Evolutionary conservation across 768 basidiomycete species (phyloP), one percentile per base, ranked within the genome.

Genomic region (Tricholoma hemisulphureum): DNA sequence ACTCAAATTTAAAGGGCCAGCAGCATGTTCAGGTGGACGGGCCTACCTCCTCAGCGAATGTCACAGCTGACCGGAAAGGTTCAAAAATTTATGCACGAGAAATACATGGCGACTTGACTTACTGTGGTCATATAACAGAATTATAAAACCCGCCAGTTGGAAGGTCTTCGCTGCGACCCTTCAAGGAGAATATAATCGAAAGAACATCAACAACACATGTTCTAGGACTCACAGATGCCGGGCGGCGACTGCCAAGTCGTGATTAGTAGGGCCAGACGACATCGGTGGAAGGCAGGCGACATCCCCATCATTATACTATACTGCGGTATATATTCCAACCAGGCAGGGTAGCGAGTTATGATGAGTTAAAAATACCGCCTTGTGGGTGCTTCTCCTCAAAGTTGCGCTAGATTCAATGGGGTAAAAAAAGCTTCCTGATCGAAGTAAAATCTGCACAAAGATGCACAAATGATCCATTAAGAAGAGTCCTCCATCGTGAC

Each of bases 81-180:
- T 13, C 6, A 29, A 13, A 24, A 4, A 13, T 5, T 18, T 8
- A 24, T 9, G 41, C 5, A 2, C 1, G 21, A 6, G 21, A 46
- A 46, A 24, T 4, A 24, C 24, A 46, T 21, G 6, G 23, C 23
- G 18, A 26, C 28, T 21, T 16, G 14, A 56, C 65, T 43, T 35
- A 64, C 63, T 24, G 35, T 64, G 63, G 35, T 64, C 63, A 49
- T 59, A 64, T 10, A 62, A 31, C 3, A 64, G 58, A 32, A 62
- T 59, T 10, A 64, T 53, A 50, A 62, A 59, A 6, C 49, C 53
- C 11, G 61, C 58, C 6, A 59, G 21, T 34, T 57, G 56, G 32
- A 57, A 53, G 20, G 52, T 31, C 21, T 57, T 57, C n/a, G 23
- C 52, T n/a, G 52, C 52, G 20, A 41, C 66, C 61, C 14, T 62